Evolutionary conservation across 2,329 filamentous ascomycete species (phyloP).

Genomic region (Pseudogymnoascus sp.): DNA sequence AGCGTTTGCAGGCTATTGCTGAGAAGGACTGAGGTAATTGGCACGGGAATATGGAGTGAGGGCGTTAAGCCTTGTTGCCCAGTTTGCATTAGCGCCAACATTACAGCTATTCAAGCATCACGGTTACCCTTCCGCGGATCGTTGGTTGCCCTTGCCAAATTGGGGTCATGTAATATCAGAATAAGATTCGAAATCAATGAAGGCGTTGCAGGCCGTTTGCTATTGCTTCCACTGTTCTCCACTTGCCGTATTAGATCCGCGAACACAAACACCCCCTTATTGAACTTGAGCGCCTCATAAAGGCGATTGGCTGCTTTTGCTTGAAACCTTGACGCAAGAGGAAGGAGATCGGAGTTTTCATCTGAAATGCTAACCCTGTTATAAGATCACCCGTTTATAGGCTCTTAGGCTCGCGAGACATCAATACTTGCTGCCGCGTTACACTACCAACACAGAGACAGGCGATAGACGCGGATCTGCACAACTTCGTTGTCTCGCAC

Average conservation of each 20-base stretch:
- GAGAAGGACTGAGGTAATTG: constrained; percentile 76
- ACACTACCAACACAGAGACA: neutral
- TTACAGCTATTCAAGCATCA: constrained; percentile 7
- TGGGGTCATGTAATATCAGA: constrained; percentile 2
- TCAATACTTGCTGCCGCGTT: constrained; percentile 4
- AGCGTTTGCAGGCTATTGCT: constrained; percentile 92
- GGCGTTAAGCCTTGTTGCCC: constrained; percentile 3
- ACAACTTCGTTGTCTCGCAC: neutral
- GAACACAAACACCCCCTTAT: neutral
- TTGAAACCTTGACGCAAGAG: neutral
- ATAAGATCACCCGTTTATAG: neutral
- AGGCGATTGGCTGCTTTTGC: neutral
- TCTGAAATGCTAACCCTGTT: neutral
- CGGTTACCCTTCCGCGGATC: neutral
- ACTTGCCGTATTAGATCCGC: neutral
- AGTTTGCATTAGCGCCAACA: constrained; percentile 1
- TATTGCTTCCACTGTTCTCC: neutral
- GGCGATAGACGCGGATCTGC: constrained; percentile 9
- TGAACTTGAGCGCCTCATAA: neutral
- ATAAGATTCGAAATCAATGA: constrained; percentile 9
- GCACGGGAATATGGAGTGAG: neutral
- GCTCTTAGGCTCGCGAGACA: neutral
- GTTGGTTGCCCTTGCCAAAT: neutral
- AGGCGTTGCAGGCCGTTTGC: constrained; percentile 7
- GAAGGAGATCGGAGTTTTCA: neutral